Evolutionary conservation across 768 basidiomycete species (phyloP), one percentile per base, ranked within the genome.

Genomic region (Collybia nuda): DNA sequence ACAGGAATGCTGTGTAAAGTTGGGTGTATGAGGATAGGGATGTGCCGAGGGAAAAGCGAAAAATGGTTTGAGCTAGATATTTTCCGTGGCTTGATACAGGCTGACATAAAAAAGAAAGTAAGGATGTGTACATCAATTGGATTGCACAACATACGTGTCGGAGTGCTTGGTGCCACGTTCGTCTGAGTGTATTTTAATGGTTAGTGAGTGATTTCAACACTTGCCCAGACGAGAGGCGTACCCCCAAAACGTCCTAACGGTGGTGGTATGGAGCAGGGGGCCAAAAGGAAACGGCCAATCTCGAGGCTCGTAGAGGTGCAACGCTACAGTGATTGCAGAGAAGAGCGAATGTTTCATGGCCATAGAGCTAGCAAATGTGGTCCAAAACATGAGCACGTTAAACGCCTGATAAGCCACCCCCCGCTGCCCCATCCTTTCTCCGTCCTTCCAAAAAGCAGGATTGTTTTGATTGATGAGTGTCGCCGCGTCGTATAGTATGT

Each of bases 171-270:
- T 71, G 68, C 64, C 66, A 69, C 5, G 61, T 59, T 48, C 58
- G 59, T 14, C 70, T 70, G 45, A 14, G 24, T 19, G 29, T n/a
- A 48, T 37, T n/a, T 44, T n/a, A 36, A 7, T 26, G 22, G 7
- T 4, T 18, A 5, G 22, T 1, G 15, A 32, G 15, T 19, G 49
- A 39, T 40, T 17, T 19, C 5, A 21, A 15, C 9, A 9, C 5
- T 14, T 15, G 36, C 15, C 38, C 8, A 8, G 9, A n/a, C 35
- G 36, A 28, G 5, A n/a, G n/a, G 59, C 68, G 18, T 44, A 69
- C 70, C 69, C 67, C 71, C 69, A 71, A 41, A 70, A 63, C 24
- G 54, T 61, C 9, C 68, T 59, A 1, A 71, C 15, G 2, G 65
- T 66, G 42, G 65, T 67, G 0, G 67, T 56, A 17, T 70, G 62